These are phyloP conservation scores for Ascochyta rabiei DNA, from an alignment of 2,329 filamentous ascomycete genomes.

Conservation along the genomic window DNA sequence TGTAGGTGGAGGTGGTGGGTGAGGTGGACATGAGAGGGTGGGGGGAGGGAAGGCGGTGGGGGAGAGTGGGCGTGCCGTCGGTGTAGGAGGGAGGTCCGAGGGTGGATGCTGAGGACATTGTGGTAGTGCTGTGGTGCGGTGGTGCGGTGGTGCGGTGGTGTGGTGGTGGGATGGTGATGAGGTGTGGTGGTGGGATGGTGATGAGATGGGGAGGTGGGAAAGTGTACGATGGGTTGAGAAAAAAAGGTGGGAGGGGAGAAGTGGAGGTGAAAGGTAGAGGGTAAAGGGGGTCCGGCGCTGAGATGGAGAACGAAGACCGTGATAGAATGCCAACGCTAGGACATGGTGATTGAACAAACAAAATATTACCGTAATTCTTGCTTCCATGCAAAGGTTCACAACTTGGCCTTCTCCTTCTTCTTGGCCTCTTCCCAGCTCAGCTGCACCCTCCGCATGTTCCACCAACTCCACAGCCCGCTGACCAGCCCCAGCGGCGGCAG, in stretches of 20 bases:
- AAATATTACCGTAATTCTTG: background rate
- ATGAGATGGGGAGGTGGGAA: background rate
- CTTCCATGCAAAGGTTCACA: slow-evolving; percentile 48
- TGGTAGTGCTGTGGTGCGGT: slow-evolving; percentile 17
- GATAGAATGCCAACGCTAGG: slow-evolving; percentile 9
- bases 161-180: background rate
- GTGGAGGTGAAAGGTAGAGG: too few relatives aligned
- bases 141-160: slow-evolving; percentile 13
- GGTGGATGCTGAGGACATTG: slow-evolving; percentile 8
- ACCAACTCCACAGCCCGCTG: slow-evolving; percentile 73
- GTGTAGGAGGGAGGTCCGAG: slow-evolving; percentile 18
- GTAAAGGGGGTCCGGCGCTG: too few relatives aligned
- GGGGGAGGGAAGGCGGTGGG: slow-evolving; percentile 19
- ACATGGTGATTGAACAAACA: slow-evolving; percentile 22
- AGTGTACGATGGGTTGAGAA: background rate
- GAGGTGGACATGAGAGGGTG: slow-evolving; percentile 8
- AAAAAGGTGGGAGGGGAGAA: background rate
- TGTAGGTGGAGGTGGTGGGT: slow-evolving; percentile 24
- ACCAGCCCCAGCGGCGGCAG: slow-evolving; percentile 76
- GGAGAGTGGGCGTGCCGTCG: slow-evolving; percentile 33
- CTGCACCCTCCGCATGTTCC: slow-evolving; percentile 73
- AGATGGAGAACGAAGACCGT: background rate
- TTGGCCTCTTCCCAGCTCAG: slow-evolving; percentile 69
- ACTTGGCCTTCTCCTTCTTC: slow-evolving; percentile 63
- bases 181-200: background rate